A percentile compares a stretch with the other conserved stretches of the same genome.
Evolutionary conservation across 2,329 filamentous ascomycete genomes (phyloP).

Genomic region (Parascedosporium putredinis): DNA sequence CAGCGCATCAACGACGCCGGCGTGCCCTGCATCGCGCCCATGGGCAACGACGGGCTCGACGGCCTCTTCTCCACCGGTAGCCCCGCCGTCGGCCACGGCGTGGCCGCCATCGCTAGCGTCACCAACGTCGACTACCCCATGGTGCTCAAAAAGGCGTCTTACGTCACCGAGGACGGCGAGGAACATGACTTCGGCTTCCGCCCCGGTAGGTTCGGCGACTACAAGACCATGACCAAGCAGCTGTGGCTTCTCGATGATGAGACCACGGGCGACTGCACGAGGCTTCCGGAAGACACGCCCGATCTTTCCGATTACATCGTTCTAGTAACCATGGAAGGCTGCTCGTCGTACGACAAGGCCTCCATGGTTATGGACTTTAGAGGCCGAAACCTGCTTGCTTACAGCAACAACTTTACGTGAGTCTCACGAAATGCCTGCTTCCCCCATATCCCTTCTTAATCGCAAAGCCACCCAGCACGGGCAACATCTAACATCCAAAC

Average conservation of each 20-base stretch:
- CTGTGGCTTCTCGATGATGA: conserved; percentile 41
- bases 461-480: no score
- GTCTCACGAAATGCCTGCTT: not conserved
- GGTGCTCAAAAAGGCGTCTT: conserved; percentile 25
- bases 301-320: conserved; percentile 48
- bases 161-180: conserved; percentile 25
- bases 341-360: conserved; percentile 44
- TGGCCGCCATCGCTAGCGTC: conserved; percentile 1
- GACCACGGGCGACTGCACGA: conserved; percentile 39
- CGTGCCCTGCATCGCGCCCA: conserved; percentile 41
- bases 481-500: not conserved
- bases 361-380: conserved; percentile 41
- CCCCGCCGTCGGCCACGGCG: conserved; percentile 22
- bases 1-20: conserved; percentile 42
- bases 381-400: conserved; percentile 50
- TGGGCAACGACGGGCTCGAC: conserved; percentile 35
- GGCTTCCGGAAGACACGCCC: conserved; percentile 41
- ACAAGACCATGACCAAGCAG: conserved; percentile 23
- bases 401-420: conserved; percentile 34
- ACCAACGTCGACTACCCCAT: conserved; percentile 13
- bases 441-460: no score
- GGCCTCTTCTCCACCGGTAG: conserved; percentile 38
- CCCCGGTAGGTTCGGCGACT: conserved; percentile 1
- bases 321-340: conserved; percentile 48
- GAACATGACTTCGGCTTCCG: conserved; percentile 1